Evolutionary conservation across 805 yeast species (phyloP), one percentile per base, ranked within the genome.

Genomic region (Saccharomycopsis oosterbeekiorum): DNA sequence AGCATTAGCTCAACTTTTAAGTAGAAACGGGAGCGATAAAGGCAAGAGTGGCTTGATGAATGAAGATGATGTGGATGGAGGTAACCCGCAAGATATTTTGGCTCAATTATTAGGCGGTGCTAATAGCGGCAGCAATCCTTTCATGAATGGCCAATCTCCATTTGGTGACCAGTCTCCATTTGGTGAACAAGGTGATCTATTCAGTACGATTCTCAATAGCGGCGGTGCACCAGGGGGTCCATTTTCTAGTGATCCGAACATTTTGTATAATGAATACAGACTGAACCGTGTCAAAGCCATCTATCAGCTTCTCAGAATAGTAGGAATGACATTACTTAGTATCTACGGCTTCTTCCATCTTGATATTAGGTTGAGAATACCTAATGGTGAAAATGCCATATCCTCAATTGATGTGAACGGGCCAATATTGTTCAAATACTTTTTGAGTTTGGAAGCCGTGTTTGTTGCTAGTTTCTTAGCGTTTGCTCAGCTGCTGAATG

Each of bases 241-340:
- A 9, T 43, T 26, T 47, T 24, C 53, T 1, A 47, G 12, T 47
- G 53, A 47, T 14, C 55, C 59, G 26, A 40, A 24, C 24, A 10
- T 21, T 11, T 24, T n/a, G 12, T 62, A 62, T n/a, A 29, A 60
- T 24, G 47, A 17, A 11, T 60, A 58, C 50, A 56, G 42, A 56
- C 56, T 61, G 24, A 59, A 58, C 36, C 56, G 56, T 29, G 59
- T 63, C 36, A 63, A 63, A 29, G 65, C 65, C 1, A 5, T 50
- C 37, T 63, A 50, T 29, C 29, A 42, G 17, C 39, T 63, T 54
- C 54, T 47, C 50, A 55, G 64, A 40, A 57, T 57, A 26, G 2
- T 61, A 2, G 24, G 47, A 3, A 19, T 59, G 11, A 61, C 58
- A 12, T 19, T 53, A 6, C 42, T 63, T 5, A 47, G 39, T 24